Evolutionary conservation across 78 protist genomes (phyloP), one percentile per base, ranked within the genome.

Genomic region (Dictyostelium intermedium): DNA sequence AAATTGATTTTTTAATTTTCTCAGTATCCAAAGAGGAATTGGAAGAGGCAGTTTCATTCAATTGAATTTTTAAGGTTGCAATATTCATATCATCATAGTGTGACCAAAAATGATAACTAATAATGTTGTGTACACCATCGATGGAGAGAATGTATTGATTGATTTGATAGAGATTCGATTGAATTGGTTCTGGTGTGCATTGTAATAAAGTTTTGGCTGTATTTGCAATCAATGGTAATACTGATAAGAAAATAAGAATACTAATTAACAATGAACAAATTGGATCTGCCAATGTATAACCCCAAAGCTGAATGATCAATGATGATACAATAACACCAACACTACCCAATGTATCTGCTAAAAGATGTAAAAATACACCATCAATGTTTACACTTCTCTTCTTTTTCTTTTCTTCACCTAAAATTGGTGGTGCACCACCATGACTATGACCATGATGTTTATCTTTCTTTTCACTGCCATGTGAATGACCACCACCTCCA

Each of bases 281-380:
- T 23, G 99, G 98, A 74, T 99, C 99, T 45, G 98, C 98, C 11
- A 87, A 25, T n/a, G 61, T 45, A 96, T 91, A 97, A 8, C 97
- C 98, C 72, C 84, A 96, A 41, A 45, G 27, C 16, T 92, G 91
- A 74, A 99, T 96, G 63, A 98, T 82, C 30, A 98, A 72, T 13
- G 98, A 92, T 25, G 98, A 89, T 20, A 94, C 53, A 82, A 99
- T 98, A n/a, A 99, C 99, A 13, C 99, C 99, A 37, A 99, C 98
- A 60, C 96, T 78, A 7, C 99, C 99, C 23, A 99, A 81, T 8
- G 99, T 97, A 83, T 99, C 99, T 11, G 99, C 99, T 1, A 99
- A 37, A 14, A 99, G 78, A 91, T 99, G 99, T 25, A 99, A 94
- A 91, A 96, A 98, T 41, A 99, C 98, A 16, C 95, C 95, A 69